phyloP scores from a whole-genome alignment of 2,329 filamentous ascomycete genomes.

The Cladosporium sp. region DNA sequence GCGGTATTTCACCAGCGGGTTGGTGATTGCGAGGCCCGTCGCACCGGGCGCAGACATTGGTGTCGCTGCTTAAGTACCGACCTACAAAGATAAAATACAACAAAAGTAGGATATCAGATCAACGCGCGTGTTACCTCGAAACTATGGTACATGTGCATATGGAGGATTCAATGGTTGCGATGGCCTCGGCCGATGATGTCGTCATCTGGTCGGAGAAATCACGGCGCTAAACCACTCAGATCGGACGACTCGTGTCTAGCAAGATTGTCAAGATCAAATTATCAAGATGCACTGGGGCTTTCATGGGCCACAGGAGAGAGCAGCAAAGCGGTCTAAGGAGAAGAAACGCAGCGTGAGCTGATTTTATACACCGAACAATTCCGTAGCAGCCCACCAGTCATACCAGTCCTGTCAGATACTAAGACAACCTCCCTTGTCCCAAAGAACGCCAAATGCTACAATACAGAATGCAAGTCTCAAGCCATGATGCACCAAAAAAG shows the following conservation, averaged over 20 bases:
- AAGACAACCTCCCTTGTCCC: not conserved
- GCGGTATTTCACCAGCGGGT: conserved; percentile 73
- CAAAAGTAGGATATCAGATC: no score
- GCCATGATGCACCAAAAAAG: not conserved
- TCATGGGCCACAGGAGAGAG: no score
- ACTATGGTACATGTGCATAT: not conserved
- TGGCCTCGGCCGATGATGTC: conserved; percentile 2
- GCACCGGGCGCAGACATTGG: conserved; percentile 22
- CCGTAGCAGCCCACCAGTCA: not conserved
- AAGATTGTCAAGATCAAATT: no score
- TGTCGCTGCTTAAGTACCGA: not conserved
- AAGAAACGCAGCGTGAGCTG: not conserved
- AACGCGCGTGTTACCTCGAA: not conserved
- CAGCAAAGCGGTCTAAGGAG: no score
- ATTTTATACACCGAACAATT: not conserved
- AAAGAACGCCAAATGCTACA: conserved; percentile 10
- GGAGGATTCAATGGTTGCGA: not conserved
- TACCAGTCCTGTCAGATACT: not conserved
- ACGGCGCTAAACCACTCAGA: not conserved
- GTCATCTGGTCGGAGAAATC: not conserved
- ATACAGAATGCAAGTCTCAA: conserved; percentile 1
- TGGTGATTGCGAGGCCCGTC: conserved; percentile 49
- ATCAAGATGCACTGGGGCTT: no score
- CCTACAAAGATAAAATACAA: not conserved
- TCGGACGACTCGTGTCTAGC: not conserved